Base-by-base conservation (phyloP, 225 moss, liverwort and hornwort species). In the Marchantia paleacea region DNA sequence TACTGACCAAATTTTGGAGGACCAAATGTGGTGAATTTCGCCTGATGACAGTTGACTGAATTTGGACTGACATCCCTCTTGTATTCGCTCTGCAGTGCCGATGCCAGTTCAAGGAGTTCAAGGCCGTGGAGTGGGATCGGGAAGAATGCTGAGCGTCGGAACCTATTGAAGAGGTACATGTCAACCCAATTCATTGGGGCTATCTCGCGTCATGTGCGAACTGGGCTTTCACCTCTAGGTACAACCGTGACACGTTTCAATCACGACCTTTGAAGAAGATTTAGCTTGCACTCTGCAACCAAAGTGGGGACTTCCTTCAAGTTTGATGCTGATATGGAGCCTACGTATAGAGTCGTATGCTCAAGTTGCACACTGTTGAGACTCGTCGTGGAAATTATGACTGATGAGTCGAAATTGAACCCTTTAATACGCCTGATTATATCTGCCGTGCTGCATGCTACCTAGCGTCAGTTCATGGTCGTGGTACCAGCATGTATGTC, bases 111-210 rank as follows among this genome's bases (percentile, higher is more conserved):
- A 19, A 22, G 31, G 31, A 20, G 39, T 71, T n/a, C 82, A 78
- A 67, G 55, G 69, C 52, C 54, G 79, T 31, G 68, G 22, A 0
- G 20, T 50, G 20, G 49, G 71, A 48, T 48, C 71, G 2, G 52
- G 86, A 8, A 83, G 83, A 57, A 69, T 86, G 51, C 80, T 83
- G 70, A 83, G 81, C 25, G 67, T 83, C 15, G 83, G 86, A 22
- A 78, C 80, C 12, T 81, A 83, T 9, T 86, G 55, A 82, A 29
- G 15, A 60, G 77, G 82, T 82, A 73, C 25, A 50, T 48, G 39
- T 15, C 12, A 16, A 25, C n/a, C 20, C 0, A 39, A 47, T 22
- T 15, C 12, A 16, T 31, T 10, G 68, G 14, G 68, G 28, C 31
- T 68, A 39, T 39, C 39, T 39, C 39, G 3, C 39, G 2, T 5